A percentile compares a stretch with the other conserved stretches of the same genome.
Evolutionary conservation across 1,284 basidiomycete genomes (phyloP).

Genomic region (Rhodotorula sp.): DNA sequence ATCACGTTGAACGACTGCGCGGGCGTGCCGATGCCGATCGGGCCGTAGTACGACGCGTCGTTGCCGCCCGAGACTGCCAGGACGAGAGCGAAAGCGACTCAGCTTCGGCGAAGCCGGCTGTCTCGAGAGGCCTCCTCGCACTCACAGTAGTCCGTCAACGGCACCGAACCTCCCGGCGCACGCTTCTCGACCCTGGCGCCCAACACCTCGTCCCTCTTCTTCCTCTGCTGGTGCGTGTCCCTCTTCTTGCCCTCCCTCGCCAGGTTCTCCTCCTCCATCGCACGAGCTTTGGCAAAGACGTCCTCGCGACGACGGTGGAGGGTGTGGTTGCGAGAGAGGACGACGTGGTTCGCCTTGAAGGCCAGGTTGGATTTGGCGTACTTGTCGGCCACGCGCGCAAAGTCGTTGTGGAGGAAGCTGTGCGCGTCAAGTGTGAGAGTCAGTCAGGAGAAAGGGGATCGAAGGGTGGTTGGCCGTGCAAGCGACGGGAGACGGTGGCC

Average conservation of each 20-base stretch:
- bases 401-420: constrained; percentile 38
- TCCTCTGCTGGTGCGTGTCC: background rate
- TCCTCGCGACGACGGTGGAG: constrained; percentile 20
- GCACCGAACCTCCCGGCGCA: constrained; percentile 19
- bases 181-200: constrained; percentile 11
- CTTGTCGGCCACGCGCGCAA: constrained; percentile 23
- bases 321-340: constrained; percentile 2
- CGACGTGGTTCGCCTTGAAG: constrained; percentile 28
- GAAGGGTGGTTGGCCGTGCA: background rate
- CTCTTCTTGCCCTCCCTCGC: background rate
- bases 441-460: background rate
- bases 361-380: constrained; percentile 19
- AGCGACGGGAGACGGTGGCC: background rate
- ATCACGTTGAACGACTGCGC: constrained; percentile 26
- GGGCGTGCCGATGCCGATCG: constrained; percentile 31
- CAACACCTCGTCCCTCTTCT: background rate
- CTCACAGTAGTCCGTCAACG: constrained; percentile 39
- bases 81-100: background rate
- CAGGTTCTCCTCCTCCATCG: constrained; percentile 20
- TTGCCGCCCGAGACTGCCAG: constrained; percentile 35
- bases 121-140: background rate
- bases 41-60: constrained; percentile 36
- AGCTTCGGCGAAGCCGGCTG: background rate
- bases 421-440: background rate
- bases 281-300: constrained; percentile 19